Conservation (phyloP, 495 filamentous ascomycete species). For the Amorphotheca resinae region DNA sequence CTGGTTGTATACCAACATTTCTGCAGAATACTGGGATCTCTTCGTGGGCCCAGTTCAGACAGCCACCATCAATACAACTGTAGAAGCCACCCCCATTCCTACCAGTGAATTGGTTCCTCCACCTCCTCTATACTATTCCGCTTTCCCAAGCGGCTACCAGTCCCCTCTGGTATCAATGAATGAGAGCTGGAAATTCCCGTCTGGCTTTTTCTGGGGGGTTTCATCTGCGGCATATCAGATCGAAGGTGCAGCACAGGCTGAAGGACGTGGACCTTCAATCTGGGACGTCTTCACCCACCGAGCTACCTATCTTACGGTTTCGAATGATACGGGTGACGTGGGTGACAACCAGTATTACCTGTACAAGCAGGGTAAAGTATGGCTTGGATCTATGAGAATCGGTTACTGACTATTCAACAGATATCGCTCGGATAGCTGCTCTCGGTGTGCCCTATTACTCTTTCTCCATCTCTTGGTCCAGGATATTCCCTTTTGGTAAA, state of each 20-base stretch:
- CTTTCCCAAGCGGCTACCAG: conserved; percentile 15
- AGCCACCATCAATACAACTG: conserved; percentile 14
- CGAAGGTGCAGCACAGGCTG: conserved; percentile 23
- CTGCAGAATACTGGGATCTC: conserved; percentile 11
- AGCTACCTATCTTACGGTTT: conserved; percentile 17
- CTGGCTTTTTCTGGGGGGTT: conserved; percentile 20
- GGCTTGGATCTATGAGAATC: background rate
- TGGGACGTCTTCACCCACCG: conserved; percentile 19
- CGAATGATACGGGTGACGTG: conserved; percentile 31
- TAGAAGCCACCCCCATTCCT: conserved; percentile 13
- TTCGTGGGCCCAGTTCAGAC: conserved; percentile 15
- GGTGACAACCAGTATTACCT: conserved; percentile 32
- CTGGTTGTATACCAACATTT: background rate
- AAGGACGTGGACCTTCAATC: conserved; percentile 18
- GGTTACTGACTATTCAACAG: conserved; percentile 6
- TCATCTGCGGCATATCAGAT: conserved; percentile 26
- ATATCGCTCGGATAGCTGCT: conserved; percentile 29
- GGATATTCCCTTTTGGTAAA: conserved; percentile 33
- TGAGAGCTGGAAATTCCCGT: conserved; percentile 19
- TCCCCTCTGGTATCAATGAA: conserved; percentile 10
- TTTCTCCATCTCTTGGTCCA: conserved; percentile 31
- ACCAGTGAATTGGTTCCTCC: conserved; percentile 16
- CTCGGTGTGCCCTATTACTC: conserved; percentile 29
- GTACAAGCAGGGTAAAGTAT: conserved; percentile 27
- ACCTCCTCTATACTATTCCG: conserved; percentile 8